Percentiles rank a stretch among this genome's conserved stretches.
These are phyloP conservation scores for Stephania cephalantha DNA, from an alignment of 164 flowering plant species.

Conservation along the genomic window DNA sequence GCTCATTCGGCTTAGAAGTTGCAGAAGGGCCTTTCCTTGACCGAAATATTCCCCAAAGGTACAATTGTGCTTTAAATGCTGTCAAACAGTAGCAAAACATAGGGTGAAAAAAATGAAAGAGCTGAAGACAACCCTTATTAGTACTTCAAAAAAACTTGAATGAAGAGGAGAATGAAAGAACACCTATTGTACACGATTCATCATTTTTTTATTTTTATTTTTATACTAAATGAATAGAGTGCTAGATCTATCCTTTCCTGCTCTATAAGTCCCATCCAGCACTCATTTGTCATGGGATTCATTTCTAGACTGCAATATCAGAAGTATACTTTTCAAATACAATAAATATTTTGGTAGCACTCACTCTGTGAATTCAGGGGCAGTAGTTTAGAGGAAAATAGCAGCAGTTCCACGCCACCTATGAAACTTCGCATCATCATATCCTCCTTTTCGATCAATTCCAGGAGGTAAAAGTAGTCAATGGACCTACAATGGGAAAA, in stretches of 20 bases:
- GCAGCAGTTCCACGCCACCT: conserved; percentile 19
- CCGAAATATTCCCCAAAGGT: conserved; percentile 32
- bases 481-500: conserved; percentile 12
- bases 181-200: too few relatives aligned
- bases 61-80: conserved; percentile 14
- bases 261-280: too few relatives aligned
- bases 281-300: too few relatives aligned
- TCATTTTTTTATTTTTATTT: too few relatives aligned
- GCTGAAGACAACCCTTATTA: background rate
- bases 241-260: too few relatives aligned
- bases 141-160: background rate
- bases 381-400: conserved; percentile 27
- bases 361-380: conserved; percentile 22
- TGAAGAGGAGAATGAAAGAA: too few relatives aligned
- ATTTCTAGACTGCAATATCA: too few relatives aligned
- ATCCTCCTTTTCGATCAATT: conserved; percentile 17
- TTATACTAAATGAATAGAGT: too few relatives aligned
- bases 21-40: conserved; percentile 3
- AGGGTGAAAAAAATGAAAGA: background rate
- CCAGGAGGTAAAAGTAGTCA: conserved; percentile 16
- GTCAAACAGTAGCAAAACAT: conserved; percentile 3
- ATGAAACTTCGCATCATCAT: conserved; percentile 20
- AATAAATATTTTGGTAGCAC: conserved; percentile 1
- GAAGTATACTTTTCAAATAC: too few relatives aligned
- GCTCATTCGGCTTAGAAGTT: background rate